Conservation (phyloP, 371 early-diverging fungal species). For the Nosema granulosis region DNA sequence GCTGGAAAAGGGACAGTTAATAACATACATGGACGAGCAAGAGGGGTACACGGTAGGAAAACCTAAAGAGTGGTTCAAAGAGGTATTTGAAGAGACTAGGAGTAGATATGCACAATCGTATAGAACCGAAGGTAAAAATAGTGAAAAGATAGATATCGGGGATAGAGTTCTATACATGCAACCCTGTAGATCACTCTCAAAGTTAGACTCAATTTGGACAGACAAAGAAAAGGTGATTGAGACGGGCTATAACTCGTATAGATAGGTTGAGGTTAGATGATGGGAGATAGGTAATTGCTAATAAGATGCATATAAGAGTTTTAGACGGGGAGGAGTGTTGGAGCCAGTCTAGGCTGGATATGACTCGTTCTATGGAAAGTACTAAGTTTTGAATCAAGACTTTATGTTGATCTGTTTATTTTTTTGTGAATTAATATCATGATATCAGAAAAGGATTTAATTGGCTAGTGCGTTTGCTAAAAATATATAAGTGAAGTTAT, state of each 20-base stretch:
- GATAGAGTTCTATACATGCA: background rate
- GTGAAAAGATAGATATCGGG: background rate
- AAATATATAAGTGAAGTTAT: too few species aligned
- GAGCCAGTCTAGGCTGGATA: too few species aligned
- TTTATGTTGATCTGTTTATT: too few species aligned
- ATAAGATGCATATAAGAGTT: background rate
- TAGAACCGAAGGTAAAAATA: background rate
- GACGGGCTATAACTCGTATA: background rate
- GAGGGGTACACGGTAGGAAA: background rate
- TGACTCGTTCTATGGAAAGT: too few species aligned
- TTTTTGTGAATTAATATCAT: too few species aligned
- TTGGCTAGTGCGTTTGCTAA: too few species aligned
- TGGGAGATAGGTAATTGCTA: background rate
- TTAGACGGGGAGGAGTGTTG: constrained; percentile 8
- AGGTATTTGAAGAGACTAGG: background rate
- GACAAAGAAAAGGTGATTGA: background rate
- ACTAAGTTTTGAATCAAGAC: too few species aligned
- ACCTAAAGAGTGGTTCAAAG: background rate
- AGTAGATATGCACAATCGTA: background rate
- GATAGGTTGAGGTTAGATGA: background rate
- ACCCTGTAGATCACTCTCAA: background rate
- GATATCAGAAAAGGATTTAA: too few species aligned
- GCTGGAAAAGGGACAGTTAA: background rate
- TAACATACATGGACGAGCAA: background rate
- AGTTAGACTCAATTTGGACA: constrained; percentile 1